Base-by-base conservation (phyloP, 352 stramenopile species). In the Paralagenidium karlingii region DNA sequence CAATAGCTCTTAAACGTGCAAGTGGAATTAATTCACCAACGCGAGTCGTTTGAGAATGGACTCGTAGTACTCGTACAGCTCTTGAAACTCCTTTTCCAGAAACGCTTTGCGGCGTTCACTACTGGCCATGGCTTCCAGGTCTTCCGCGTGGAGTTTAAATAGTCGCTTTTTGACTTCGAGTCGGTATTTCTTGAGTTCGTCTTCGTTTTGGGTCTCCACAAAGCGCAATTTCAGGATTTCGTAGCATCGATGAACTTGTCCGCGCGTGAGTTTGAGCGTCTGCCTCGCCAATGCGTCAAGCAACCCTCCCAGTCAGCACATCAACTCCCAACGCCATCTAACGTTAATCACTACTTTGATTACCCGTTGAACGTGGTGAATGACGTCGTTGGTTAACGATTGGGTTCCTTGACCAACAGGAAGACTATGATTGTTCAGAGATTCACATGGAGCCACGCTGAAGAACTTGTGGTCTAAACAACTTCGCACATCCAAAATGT, bases 91-190 rank as follows among this genome's bases (percentile, higher is more conserved):
- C 38, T 51, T 40, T 20, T 83, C 69, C 8, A 91, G 66, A 48
- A 88, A 86, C 15, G 68, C 68, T 47, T 91, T 89, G 36, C 75
- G 68, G 8, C 70, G 69, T 32, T 83, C 75, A 24, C 46, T 45
- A 39, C 62, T 74, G 38, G 47, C 62, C 73, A 86, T 86, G 27
- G 46, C 70, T 28, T 87, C 75, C 24, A 91, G 34, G 22, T 89
- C 75, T 40, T 87, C 78, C 10, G 47, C 53, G 36, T 87, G 63
- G 24, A 68, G 43, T 38, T 60, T 70, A 42, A 78, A 75, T 30
- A 91, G 65, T 20, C 78, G 75, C 50, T 78, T 79, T 53, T 91
- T 91, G 30, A 91, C 66, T 51, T 91, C 73, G 3, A 89, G 49
- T 0, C 75, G 69, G 51, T 63, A 91, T 26, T 66, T 68, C 42